These are phyloP conservation scores for Elsinoe necatrix DNA, from an alignment of 2,329 filamentous ascomycete species.

Conservation along the genomic window DNA sequence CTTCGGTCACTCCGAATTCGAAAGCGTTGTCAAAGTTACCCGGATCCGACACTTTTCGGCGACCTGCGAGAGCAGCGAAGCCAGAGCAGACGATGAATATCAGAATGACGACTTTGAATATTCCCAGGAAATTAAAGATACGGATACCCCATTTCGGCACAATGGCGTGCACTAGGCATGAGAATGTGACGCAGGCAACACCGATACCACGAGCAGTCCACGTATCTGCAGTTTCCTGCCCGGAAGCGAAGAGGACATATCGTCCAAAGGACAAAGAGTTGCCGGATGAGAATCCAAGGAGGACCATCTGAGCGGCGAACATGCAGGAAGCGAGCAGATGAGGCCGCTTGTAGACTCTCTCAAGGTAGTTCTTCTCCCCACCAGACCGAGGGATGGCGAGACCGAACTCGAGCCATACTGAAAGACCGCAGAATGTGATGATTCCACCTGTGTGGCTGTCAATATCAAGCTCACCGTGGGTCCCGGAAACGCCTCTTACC, in stretches of 20 bases:
- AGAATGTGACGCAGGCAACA: slow-evolving; percentile 55
- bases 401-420: slow-evolving; percentile 58
- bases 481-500: slow-evolving; percentile 29
- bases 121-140: slow-evolving; percentile 57
- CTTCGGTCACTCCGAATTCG: slow-evolving; percentile 20
- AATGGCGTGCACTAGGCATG: slow-evolving; percentile 52
- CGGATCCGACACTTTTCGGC: slow-evolving; percentile 52
- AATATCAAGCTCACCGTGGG: background rate
- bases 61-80: slow-evolving; percentile 52
- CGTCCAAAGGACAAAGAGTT: slow-evolving; percentile 16
- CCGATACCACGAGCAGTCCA: slow-evolving; percentile 44
- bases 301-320: slow-evolving; percentile 52
- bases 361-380: slow-evolving; percentile 60
- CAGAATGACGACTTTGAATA: slow-evolving; percentile 58
- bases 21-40: slow-evolving; percentile 58
- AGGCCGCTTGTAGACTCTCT: slow-evolving; percentile 54
- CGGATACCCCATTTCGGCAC: slow-evolving; percentile 59
- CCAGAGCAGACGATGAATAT: slow-evolving; percentile 57
- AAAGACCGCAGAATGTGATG: slow-evolving; percentile 12
- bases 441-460: background rate
- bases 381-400: slow-evolving; percentile 57
- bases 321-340: slow-evolving; percentile 53
- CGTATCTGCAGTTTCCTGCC: slow-evolving; percentile 5
- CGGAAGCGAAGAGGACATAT: slow-evolving; percentile 16
- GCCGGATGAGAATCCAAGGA: slow-evolving; percentile 44